Percentiles rank a stretch among this genome's conserved stretches.
These are phyloP conservation scores for Zasmidium angulare DNA, from an alignment of 2,329 filamentous ascomycete species.

Conservation along the genomic window DNA sequence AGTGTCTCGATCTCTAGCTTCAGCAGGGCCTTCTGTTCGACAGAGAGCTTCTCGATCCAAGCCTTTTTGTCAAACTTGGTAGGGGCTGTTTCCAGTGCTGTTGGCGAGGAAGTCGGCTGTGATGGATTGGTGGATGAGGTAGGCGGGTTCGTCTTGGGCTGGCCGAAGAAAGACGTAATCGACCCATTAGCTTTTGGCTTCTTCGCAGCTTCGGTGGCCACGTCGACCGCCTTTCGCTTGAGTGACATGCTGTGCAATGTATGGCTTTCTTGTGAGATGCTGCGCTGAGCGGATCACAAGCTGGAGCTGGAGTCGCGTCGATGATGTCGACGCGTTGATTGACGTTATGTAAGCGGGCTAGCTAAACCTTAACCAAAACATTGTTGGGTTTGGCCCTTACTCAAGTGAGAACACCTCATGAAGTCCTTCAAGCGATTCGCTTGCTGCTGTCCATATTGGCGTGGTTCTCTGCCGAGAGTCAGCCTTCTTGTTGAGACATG, in stretches of 20 bases:
- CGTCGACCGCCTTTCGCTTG: constrained; percentile 51
- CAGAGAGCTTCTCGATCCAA: constrained; percentile 77
- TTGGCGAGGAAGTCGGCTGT: constrained; percentile 27
- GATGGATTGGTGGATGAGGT: constrained; percentile 33
- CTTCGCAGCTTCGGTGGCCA: constrained; percentile 46
- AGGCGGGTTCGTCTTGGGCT: constrained; percentile 55
- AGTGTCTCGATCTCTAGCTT: constrained; percentile 89
- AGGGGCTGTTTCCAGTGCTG: constrained; percentile 35
- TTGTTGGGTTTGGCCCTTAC: too few relatives aligned
- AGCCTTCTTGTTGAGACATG: too few relatives aligned
- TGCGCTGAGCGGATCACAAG: too few relatives aligned
- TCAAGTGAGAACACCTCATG: too few relatives aligned
- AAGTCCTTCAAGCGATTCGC: too few relatives aligned
- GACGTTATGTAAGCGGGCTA: background rate
- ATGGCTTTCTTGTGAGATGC: background rate
- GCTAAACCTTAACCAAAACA: background rate
- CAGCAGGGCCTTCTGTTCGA: constrained; percentile 79
- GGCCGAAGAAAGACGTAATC: constrained; percentile 87
- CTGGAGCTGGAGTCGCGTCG: background rate
- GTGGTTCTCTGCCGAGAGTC: too few relatives aligned
- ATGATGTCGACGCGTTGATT: background rate
- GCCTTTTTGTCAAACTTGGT: constrained; percentile 80
- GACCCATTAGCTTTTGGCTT: constrained; percentile 63
- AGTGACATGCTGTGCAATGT: constrained; percentile 44
- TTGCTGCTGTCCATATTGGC: too few relatives aligned